These are phyloP conservation scores for Amanita subjunquillea DNA, from an alignment of 768 basidiomycete genomes.

Conservation along the genomic window DNA sequence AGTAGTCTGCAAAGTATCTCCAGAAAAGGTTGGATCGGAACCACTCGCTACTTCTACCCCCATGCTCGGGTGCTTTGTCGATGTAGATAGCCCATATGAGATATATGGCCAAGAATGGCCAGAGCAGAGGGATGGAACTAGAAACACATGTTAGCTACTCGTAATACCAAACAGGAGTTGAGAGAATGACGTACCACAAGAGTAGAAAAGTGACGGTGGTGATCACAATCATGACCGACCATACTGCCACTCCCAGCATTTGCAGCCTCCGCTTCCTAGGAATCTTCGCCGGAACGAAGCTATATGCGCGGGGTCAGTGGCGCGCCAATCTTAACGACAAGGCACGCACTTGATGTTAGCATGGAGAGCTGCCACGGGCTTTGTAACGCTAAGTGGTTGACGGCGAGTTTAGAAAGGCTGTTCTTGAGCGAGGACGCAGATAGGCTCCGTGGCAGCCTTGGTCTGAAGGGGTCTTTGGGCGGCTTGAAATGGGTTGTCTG, in stretches of 20 bases:
- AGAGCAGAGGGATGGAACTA: constrained; percentile 82
- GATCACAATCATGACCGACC: constrained; percentile 76
- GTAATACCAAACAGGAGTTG: neutral
- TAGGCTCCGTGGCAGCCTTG: constrained; percentile 22
- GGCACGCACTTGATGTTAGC: constrained; percentile 63
- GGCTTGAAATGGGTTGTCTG: constrained; percentile 1
- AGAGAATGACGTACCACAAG: constrained; percentile 54
- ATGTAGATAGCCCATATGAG: constrained; percentile 66
- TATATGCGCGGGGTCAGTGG: constrained; percentile 15
- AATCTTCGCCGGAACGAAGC: constrained; percentile 81
- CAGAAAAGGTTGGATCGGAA: constrained; percentile 63
- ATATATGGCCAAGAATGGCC: constrained; percentile 78
- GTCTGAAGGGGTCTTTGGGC: neutral
- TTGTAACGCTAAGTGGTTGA: constrained; percentile 38
- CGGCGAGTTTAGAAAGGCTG: constrained; percentile 46
- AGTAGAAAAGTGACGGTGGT: constrained; percentile 59
- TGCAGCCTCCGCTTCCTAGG: constrained; percentile 82
- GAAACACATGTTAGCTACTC: neutral
- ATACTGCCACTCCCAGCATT: constrained; percentile 79
- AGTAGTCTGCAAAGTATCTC: constrained; percentile 89
- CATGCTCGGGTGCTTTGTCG: constrained; percentile 65
- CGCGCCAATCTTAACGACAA: neutral
- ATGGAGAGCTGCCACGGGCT: constrained; percentile 55
- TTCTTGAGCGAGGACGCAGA: constrained; percentile 57
- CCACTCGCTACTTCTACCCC: constrained; percentile 68